These are phyloP conservation scores for Russula foetens DNA, from an alignment of 768 basidiomycete species.

Conservation along the genomic window DNA sequence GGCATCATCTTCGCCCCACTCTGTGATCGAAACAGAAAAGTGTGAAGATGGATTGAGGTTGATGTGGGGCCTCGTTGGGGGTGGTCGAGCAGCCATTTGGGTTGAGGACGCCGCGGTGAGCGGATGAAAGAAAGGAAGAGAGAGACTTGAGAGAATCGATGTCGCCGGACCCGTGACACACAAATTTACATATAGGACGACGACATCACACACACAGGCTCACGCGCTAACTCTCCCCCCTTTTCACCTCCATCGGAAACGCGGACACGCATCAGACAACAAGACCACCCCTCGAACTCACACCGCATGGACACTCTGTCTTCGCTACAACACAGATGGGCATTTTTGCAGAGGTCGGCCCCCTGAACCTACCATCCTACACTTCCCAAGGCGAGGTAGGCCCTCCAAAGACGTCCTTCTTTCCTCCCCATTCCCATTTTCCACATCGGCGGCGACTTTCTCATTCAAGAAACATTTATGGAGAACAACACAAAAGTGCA, in stretches of 20 bases:
- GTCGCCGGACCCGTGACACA: not conserved
- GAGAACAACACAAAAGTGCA: slow-evolving; percentile 85
- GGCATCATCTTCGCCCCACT: slow-evolving; percentile 30
- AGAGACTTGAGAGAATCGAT: not conserved
- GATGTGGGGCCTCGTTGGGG: slow-evolving; percentile 23
- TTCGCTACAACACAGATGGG: too few species aligned
- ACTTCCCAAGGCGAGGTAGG: slow-evolving; percentile 80
- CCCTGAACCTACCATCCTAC: slow-evolving; percentile 95
- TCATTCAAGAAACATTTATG: slow-evolving; percentile 60
- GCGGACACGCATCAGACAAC: too few species aligned
- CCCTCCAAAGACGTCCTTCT: not conserved
- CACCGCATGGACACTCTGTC: too few species aligned
- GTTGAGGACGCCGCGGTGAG: not conserved
- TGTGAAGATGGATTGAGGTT: slow-evolving; percentile 18
- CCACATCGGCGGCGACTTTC: too few species aligned
- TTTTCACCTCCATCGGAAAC: too few species aligned
- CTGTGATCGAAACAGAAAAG: slow-evolving; percentile 20
- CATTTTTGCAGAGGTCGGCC: too few species aligned
- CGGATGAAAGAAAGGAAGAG: not conserved
- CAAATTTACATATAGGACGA: too few species aligned
- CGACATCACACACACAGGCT: too few species aligned
- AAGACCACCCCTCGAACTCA: too few species aligned
- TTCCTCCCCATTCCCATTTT: not conserved
- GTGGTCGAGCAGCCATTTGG: slow-evolving; percentile 21
- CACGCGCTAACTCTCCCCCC: too few species aligned